Percentiles rank a stretch among this genome's conserved stretches.
phyloP scores from a whole-genome alignment of 2,329 filamentous ascomycete genomes.

The Aureobasidium vineae region DNA sequence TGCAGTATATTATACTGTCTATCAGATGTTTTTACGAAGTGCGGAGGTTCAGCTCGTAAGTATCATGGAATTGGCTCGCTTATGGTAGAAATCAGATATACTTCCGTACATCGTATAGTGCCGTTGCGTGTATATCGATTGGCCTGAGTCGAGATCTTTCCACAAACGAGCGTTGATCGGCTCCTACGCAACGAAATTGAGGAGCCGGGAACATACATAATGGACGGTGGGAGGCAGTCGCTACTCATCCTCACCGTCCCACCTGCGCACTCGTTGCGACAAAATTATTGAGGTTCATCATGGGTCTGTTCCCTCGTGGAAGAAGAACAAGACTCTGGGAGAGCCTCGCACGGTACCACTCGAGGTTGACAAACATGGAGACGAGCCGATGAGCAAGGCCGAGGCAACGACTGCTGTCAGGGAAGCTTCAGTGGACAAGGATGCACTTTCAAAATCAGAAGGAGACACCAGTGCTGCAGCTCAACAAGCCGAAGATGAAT shows the following conservation, averaged over 20 bases:
- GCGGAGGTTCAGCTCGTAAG: neutral
- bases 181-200: conserved; percentile 13
- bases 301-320: conserved; percentile 2
- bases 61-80: neutral
- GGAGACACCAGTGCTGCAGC: neutral
- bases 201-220: conserved; percentile 16
- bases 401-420: conserved; percentile 6
- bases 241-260: neutral
- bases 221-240: neutral
- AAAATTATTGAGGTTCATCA: neutral
- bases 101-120: conserved; percentile 16
- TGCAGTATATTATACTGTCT: neutral
- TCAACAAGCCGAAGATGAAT: conserved; percentile 37
- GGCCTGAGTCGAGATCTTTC: neutral
- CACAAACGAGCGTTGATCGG: conserved; percentile 21
- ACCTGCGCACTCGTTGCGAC: neutral
- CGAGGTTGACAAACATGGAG: neutral
- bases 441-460: neutral
- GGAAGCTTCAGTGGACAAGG: neutral
- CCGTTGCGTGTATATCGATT: conserved; percentile 17
- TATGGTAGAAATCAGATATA: neutral
- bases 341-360: neutral
- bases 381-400: neutral
- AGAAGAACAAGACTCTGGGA: neutral
- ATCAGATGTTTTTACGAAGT: neutral